A percentile compares a stretch with the other conserved stretches of the same genome.
phyloP scores from a whole-genome alignment of 2,329 filamentous ascomycete species.

The Phialophora tarda region DNA sequence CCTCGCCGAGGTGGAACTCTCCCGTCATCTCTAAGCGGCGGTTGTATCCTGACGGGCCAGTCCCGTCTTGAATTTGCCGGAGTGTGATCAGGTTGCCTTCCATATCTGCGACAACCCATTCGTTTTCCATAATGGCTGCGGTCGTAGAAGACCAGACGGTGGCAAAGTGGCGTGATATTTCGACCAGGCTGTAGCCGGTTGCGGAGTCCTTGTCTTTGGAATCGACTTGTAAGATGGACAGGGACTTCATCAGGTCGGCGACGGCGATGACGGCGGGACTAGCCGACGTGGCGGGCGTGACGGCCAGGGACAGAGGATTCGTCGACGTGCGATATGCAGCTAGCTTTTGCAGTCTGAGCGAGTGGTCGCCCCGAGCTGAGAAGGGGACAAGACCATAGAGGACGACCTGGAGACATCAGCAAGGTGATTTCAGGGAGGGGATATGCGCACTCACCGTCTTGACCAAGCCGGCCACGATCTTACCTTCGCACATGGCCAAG shows the following conservation, averaged over 20 bases:
- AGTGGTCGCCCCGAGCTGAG: slow-evolving; percentile 39
- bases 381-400: slow-evolving; percentile 58
- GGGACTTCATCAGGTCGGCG: slow-evolving; percentile 91
- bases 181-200: slow-evolving; percentile 58
- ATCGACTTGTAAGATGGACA: slow-evolving; percentile 76
- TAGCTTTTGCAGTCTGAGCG: slow-evolving; percentile 66
- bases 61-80: slow-evolving; percentile 44
- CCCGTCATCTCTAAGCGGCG: slow-evolving; percentile 73
- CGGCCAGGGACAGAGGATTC: slow-evolving; percentile 78
- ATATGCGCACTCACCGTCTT: slow-evolving; percentile 71
- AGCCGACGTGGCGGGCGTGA: slow-evolving; percentile 58
- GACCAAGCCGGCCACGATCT: slow-evolving; percentile 83
- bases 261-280: slow-evolving; percentile 73
- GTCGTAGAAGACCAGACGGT: slow-evolving; percentile 82
- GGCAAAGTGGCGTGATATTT: slow-evolving; percentile 80
- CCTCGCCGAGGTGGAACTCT: slow-evolving; percentile 86
- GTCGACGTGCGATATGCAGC: slow-evolving; percentile 82
- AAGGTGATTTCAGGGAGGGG: slow-evolving; percentile 1
- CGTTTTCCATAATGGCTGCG: slow-evolving; percentile 71
- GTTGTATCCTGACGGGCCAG: slow-evolving; percentile 71
- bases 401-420: slow-evolving; percentile 56
- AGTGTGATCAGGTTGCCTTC: slow-evolving; percentile 87
- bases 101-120: slow-evolving; percentile 82
- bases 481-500: slow-evolving; percentile 73
- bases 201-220: slow-evolving; percentile 20